Conservation (phyloP, 2,329 filamentous ascomycete genomes). For the Paecilomyces dactylethromorphus region DNA sequence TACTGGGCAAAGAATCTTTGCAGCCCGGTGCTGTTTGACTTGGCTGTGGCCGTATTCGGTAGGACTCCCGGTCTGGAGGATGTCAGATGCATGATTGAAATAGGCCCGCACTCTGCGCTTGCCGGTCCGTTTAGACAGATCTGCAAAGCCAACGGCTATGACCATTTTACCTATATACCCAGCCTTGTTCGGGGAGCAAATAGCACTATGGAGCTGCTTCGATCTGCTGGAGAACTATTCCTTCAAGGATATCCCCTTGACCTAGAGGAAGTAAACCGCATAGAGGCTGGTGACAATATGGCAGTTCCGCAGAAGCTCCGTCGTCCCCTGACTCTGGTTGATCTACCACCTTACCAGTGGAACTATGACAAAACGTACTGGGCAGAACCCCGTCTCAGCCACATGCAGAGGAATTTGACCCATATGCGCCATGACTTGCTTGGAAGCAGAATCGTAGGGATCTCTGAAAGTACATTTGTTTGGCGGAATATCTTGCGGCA, state of each 20-base stretch:
- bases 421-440: constrained; percentile 2
- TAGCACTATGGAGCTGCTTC: too few relatives aligned
- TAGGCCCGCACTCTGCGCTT: constrained; percentile 13
- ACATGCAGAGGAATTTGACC: not conserved
- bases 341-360: constrained; percentile 3
- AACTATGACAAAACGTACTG: constrained; percentile 1
- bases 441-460: not conserved
- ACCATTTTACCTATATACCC: too few relatives aligned
- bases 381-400: constrained; percentile 1
- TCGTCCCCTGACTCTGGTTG: not conserved
- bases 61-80: too few relatives aligned
- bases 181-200: too few relatives aligned
- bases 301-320: too few relatives aligned
- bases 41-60: not conserved
- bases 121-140: constrained; percentile 11
- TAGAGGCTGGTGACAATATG: too few relatives aligned
- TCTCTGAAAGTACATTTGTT: not conserved
- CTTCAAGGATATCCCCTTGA: too few relatives aligned
- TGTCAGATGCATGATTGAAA: constrained; percentile 4
- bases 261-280: too few relatives aligned
- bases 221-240: not conserved
- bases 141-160: not conserved
- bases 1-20: constrained; percentile 1
- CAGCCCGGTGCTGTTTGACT: constrained; percentile 3
- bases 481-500: constrained; percentile 4